phyloP scores from a whole-genome alignment of 1,139 yeast species.

The Pichia sp. region DNA sequence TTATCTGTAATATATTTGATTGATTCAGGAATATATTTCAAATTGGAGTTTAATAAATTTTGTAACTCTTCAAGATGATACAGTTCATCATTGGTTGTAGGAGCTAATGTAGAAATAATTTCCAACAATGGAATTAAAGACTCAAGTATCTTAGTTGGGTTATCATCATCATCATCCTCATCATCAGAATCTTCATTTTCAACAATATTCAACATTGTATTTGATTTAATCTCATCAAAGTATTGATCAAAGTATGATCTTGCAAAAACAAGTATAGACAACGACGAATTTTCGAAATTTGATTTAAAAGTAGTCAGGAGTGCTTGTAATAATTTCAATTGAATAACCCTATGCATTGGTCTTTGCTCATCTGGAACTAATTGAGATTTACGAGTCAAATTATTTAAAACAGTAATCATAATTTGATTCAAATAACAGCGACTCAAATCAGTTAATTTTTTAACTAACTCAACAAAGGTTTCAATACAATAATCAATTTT shows the following conservation, averaged over 20 bases:
- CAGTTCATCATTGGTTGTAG: constrained; percentile 4
- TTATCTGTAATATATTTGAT: constrained; percentile 1
- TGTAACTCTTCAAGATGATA: constrained; percentile 12
- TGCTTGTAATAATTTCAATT: constrained; percentile 58
- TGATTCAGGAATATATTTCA: constrained; percentile 3
- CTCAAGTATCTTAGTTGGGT: constrained; percentile 17
- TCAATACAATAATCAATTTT: constrained; percentile 49
- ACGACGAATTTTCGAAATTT: constrained; percentile 54
- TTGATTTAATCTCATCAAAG: constrained; percentile 2
- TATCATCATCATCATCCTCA: constrained; percentile 35
- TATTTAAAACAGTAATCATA: constrained; percentile 47
- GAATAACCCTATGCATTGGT: constrained; percentile 53
- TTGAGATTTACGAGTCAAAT: constrained; percentile 48
- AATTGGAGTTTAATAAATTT: neutral
- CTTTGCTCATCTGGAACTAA: constrained; percentile 32
- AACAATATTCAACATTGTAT: constrained; percentile 7
- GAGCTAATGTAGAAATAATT: constrained; percentile 3
- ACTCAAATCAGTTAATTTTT: constrained; percentile 45
- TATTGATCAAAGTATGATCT: constrained; percentile 6
- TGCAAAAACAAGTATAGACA: constrained; percentile 8
- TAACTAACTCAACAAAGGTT: constrained; percentile 33
- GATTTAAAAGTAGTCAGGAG: constrained; percentile 58
- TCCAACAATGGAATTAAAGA: constrained; percentile 21
- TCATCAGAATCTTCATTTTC: constrained; percentile 29
- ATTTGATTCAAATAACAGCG: constrained; percentile 41